Conservation (phyloP, 2,329 filamentous ascomycete species). For the Macrophomina pseudophaseolina region DNA sequence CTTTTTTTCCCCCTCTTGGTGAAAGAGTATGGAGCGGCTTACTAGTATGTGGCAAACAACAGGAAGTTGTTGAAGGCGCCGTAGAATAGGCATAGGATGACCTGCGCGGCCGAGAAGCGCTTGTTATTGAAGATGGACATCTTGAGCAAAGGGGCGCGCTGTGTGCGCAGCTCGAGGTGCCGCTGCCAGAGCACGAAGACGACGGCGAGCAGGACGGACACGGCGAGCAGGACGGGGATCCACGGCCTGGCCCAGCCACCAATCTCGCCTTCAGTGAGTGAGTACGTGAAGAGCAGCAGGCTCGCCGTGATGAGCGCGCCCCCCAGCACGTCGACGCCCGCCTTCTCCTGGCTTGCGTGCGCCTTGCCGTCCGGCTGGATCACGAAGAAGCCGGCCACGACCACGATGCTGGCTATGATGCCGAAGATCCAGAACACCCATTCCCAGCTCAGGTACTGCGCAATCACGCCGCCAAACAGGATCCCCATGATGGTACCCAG, state of each 20-base stretch:
- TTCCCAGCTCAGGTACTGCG: no score
- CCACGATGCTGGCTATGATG: constrained; percentile 50
- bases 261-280: constrained; percentile 71
- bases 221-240: constrained; percentile 64
- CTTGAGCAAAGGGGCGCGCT: constrained; percentile 65
- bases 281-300: constrained; percentile 67
- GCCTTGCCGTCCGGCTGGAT: no score
- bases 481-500: no score
- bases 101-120: constrained; percentile 66
- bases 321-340: constrained; percentile 70
- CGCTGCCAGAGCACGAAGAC: constrained; percentile 66
- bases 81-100: constrained; percentile 71
- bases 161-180: constrained; percentile 60
- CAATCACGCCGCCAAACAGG: no score
- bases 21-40: no score
- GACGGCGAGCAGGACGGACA: constrained; percentile 57
- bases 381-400: constrained; percentile 30
- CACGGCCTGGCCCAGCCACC: constrained; percentile 70
- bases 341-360: constrained; percentile 33
- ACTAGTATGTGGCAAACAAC: constrained; percentile 69
- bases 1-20: no score
- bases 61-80: constrained; percentile 71
- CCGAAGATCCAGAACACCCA: no score
- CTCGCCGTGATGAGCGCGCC: constrained; percentile 66
- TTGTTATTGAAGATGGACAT: constrained; percentile 66